phyloP scores from a whole-genome alignment of 1,284 basidiomycete genomes.

The Vanrija sp. region DNA sequence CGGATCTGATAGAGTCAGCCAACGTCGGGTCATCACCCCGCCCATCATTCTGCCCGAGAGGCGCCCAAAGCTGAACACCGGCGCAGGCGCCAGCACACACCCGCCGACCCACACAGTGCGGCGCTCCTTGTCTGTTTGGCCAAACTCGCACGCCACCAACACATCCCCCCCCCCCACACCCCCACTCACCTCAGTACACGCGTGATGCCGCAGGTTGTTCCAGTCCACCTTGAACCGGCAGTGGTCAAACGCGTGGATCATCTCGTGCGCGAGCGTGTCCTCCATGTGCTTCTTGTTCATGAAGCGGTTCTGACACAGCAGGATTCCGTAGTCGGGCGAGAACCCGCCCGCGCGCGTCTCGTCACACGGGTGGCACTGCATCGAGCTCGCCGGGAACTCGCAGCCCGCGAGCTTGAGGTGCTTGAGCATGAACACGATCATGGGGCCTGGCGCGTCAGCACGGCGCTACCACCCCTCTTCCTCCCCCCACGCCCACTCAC shows the following conservation, averaged over 20 bases:
- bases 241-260: slow-evolving; percentile 95
- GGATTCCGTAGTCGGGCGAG: slow-evolving; percentile 67
- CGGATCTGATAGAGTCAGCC: slow-evolving; percentile 63
- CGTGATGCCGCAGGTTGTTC: slow-evolving; percentile 84
- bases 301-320: slow-evolving; percentile 79
- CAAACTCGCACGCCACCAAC: not conserved
- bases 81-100: too few species aligned
- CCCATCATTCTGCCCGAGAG: not conserved
- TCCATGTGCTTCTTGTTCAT: slow-evolving; percentile 83
- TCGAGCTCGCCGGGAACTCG: slow-evolving; percentile 61
- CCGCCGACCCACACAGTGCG: too few species aligned
- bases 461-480: not conserved
- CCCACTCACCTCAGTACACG: slow-evolving; percentile 80
- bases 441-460: slow-evolving; percentile 59
- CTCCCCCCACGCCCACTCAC: slow-evolving; percentile 32
- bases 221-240: slow-evolving; percentile 91
- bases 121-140: too few species aligned
- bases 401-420: slow-evolving; percentile 69
- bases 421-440: slow-evolving; percentile 81
- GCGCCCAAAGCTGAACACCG: too few species aligned
- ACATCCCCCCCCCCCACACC: not conserved
- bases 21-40: not conserved
- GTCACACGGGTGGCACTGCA: slow-evolving; percentile 80
- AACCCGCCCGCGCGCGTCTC: slow-evolving; percentile 74
- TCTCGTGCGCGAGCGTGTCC: slow-evolving; percentile 86